Base-by-base conservation (phyloP, 768 basidiomycete species). In the Suillus sp. region DNA sequence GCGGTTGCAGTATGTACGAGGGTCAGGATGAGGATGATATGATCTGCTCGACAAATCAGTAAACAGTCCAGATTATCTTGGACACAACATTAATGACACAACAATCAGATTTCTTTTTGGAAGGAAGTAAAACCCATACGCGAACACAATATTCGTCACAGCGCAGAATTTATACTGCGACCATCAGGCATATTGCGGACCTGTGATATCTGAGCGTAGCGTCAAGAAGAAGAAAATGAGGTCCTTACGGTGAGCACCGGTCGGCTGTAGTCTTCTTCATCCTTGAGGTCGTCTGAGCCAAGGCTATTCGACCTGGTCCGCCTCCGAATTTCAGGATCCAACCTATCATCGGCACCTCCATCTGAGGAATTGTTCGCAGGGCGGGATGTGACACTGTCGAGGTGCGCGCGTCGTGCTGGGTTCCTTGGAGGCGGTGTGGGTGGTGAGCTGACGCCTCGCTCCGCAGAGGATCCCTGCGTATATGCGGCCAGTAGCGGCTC, bases 401-500 rank as follows among this genome's bases (percentile, higher is more conserved):
- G 43, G 25, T 22, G 67, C 40, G 25, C 66, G 37, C 63, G 56
- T 22, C 38, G 55, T 42, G 51, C 51, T 34, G 78, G 76, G 48
- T 74, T 78, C 47, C 72, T 77, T 42, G 80, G 77, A 20, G 66
- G 70, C 30, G 72, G 75, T 50, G 53, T 56, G 38, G 63, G 50
- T 34, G 48, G 62, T 14, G 43, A 43, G 43, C 63, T 62, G 34
- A 53, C 32, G 20, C 68, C 69, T 56, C 67, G 70, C 25, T 75
- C 71, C 25, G 65, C 38, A 25, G 71, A 61, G 27, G 53, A 18
- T 63, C 67, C 64, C 16, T 77, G 76, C 43, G 74, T 72, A 62
- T 79, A 84, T 14, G 78, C 74, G 30, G 83, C 80, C 54, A 90
- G 74, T 25, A 90, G 76, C 32, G 86, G 86, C 66, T 90, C 88